Percentiles rank a stretch among this genome's conserved stretches.
These are phyloP conservation scores for Helotiales sp. DNA, from an alignment of 2,329 filamentous ascomycete genomes.

Conservation along the genomic window DNA sequence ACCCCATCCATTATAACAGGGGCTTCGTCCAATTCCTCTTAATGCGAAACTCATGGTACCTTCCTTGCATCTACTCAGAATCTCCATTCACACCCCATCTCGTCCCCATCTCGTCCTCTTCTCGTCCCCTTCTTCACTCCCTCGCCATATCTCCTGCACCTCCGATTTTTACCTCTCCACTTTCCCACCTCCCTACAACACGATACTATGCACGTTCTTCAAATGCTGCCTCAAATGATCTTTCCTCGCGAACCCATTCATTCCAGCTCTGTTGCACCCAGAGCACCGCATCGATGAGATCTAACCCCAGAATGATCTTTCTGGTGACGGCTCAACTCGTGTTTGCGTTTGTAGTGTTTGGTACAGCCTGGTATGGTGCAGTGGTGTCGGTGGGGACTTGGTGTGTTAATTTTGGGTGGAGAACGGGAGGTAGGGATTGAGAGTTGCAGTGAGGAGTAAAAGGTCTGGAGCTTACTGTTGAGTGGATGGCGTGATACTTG, in stretches of 20 bases:
- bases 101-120: neutral
- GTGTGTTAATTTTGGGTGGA: neutral
- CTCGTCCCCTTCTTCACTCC: neutral
- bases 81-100: too few species aligned
- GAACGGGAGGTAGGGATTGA: neutral
- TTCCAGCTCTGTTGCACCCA: neutral
- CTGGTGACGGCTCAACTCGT: conserved; percentile 8
- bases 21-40: too few species aligned
- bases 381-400: neutral
- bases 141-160: neutral
- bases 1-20: too few species aligned
- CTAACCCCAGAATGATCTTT: neutral
- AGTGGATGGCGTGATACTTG: neutral
- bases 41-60: neutral
- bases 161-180: neutral
- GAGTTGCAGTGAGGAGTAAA: neutral
- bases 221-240: conserved; percentile 13
- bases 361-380: neutral
- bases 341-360: conserved; percentile 1
- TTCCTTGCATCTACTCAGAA: too few species aligned
- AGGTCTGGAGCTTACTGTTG: neutral
- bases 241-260: conserved; percentile 7
- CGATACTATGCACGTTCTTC: conserved; percentile 1
- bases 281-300: neutral
- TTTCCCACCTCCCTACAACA: neutral